Evolutionary conservation across 441 rosid genomes (phyloP).

Genomic region (Iberis amara): DNA sequence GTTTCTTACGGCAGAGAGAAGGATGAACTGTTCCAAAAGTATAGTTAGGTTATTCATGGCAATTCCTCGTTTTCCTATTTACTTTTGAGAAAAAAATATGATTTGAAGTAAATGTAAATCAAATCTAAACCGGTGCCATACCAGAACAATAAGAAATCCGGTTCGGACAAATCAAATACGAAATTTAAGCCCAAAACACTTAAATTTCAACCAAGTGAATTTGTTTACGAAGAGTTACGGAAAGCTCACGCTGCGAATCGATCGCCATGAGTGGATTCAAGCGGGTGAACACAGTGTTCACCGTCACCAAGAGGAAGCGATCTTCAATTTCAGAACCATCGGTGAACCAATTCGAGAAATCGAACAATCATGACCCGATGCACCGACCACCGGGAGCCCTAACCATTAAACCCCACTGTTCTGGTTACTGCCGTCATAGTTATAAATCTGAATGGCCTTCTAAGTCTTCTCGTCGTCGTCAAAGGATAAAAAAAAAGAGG

Average conservation of each 20-base stretch:
- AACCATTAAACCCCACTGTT: conserved; percentile 26
- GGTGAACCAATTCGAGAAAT: conserved; percentile 5
- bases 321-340: conserved; percentile 17
- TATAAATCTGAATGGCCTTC: conserved; percentile 13
- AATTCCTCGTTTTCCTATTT: too few relatives aligned
- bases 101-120: too few relatives aligned
- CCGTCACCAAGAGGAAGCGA: conserved; percentile 33
- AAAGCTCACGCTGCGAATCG: conserved; percentile 10
- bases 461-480: conserved; percentile 22
- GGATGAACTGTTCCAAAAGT: too few relatives aligned
- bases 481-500: conserved; percentile 26
- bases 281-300: conserved; percentile 9
- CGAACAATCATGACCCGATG: conserved; percentile 28
- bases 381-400: conserved; percentile 31
- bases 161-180: too few relatives aligned
- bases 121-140: background rate
- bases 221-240: background rate
- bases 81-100: too few relatives aligned
- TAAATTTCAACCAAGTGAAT: conserved; percentile 7
- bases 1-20: too few relatives aligned
- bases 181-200: background rate
- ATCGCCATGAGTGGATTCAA: conserved; percentile 31
- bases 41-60: too few relatives aligned
- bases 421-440: conserved; percentile 25
- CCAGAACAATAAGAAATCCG: too few relatives aligned